Conservation (phyloP, 2,329 filamentous ascomycete species). For the Verticillium zaregamsianum region DNA sequence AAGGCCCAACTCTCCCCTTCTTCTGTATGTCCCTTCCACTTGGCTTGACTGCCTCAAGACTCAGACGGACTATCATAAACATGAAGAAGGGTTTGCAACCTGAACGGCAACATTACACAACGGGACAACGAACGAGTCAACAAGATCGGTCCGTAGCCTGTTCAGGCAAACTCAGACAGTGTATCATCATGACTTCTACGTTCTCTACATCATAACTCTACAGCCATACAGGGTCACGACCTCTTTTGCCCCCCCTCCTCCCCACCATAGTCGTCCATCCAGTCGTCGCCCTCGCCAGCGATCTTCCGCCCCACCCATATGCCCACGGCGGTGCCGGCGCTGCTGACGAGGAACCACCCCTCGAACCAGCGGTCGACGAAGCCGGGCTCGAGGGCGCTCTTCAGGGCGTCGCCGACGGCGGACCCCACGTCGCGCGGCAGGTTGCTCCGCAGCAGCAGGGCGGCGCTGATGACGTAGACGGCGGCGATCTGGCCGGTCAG, state of each 20-base stretch:
- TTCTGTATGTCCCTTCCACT: too few relatives aligned
- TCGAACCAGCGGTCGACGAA: conserved; percentile 86
- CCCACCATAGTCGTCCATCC: conserved; percentile 55
- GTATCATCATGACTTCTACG: too few relatives aligned
- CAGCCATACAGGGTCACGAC: conserved; percentile 37
- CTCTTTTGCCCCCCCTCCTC: conserved; percentile 72
- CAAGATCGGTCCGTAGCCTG: too few relatives aligned
- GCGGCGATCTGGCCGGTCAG: conserved; percentile 76
- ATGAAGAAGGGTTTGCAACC: too few relatives aligned
- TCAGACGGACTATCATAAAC: too few relatives aligned
- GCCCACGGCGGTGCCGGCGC: conserved; percentile 61
- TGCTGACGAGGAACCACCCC: conserved; percentile 74
- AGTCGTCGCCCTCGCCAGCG: conserved; percentile 43
- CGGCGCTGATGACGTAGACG: conserved; percentile 80
- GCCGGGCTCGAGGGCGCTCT: conserved; percentile 67
- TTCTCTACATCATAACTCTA: too few relatives aligned
- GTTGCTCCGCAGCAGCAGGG: conserved; percentile 72
- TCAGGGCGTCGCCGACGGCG: conserved; percentile 72
- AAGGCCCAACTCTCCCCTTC: too few relatives aligned
- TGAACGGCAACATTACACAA: too few relatives aligned
- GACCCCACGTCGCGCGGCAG: conserved; percentile 72
- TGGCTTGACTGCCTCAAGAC: too few relatives aligned
- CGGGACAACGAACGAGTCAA: too few relatives aligned
- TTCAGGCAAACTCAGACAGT: too few relatives aligned
- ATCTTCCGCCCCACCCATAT: conserved; percentile 69